Base-by-base conservation (phyloP, 495 filamentous ascomycete genomes). In the Gamarada debralockiae region DNA sequence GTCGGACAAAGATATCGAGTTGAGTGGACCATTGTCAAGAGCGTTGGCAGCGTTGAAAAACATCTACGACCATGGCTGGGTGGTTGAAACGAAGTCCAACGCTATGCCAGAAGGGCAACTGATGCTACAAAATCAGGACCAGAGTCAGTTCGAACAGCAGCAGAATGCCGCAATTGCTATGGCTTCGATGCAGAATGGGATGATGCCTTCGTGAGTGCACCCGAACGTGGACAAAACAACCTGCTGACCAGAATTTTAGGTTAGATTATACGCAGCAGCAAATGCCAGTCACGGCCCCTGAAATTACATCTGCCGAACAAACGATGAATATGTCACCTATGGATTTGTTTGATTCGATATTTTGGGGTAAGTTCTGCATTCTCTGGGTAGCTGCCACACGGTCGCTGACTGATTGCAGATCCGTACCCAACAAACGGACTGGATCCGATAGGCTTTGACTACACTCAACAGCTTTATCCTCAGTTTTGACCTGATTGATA, bases 321-420 rank as follows among this genome's bases (percentile, higher is more conserved):
- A 55, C 52, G 2, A 57, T 74, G 33, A 65, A 73, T 42, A 74
- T 79, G 68, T 75, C 76, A 7, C 76, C 77, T 3, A 74, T 81
- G 75, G 77, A 81, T 21, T 65, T 81, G 15, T 81, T 79, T 55
- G 76, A 81, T 56, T 77, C 74, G 3, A 81, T 81, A 37, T 81
- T 79, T 48, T 79, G 76, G 74, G 77, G 77, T 81, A 58, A 63
- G 75, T 15, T 42, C n/a, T 55, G 6, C 33, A 9, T 21, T 25
- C 14, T 21, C 18, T 7, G 23, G 1, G 13, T 5, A 38, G 10
- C 27, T 10, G 27, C 25, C 10, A 7, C 3, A 29, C 31, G 34
- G 13, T 12, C 10, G 12, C 41, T 58, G 25, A 52, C 37, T 17
- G 8, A 12, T 27, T 12, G 33, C 20, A 63, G 57, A 63, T 42